Base-by-base conservation (phyloP, 176 grass and related monocot species). In the Triticum urartu region DNA sequence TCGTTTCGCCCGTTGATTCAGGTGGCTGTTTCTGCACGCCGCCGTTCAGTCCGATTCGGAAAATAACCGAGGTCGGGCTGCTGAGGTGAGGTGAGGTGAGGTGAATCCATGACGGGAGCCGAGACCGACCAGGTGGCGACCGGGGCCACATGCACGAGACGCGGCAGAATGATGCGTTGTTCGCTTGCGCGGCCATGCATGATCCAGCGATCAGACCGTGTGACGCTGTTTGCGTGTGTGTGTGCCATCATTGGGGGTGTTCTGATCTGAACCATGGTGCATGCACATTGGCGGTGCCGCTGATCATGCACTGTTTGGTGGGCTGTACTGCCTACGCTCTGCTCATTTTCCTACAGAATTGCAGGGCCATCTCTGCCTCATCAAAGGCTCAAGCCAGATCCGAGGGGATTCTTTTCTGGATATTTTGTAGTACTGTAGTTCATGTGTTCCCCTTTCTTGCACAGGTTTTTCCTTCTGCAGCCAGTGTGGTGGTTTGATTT, bases 201-300 rank as follows among this genome's bases (percentile, higher is more conserved):
- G 87, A 58, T 80, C 56, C 32, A 79, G 45, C 30, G 64, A 85
- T 85, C 80, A 58, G 4, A 56, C 2, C 40, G 6, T 65, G 40
- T 60, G 11, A 74, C n/a, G 69, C 21, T 83, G 52, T 32, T 30
- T 30, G 26, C 26, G 66, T 84, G 79, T 72, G 56, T 45, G 28
- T 32, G 81, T 65, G 28, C n/a, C 65, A 75, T 66, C 61, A 33
- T 81, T 81, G 58, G 43, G 22, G 68, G 24, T 11, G 60, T 77
- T 75, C 63, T 68, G 64, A 78, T 75, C 63, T 59, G 75, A 78
- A 28, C 45, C 14, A 73, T 64, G 33, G 26, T 21, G 64, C 48
- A 52, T 52, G 48, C 48, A 52, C 28, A 38, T 40, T 64, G 68
- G 32, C 20, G 79, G 13, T 40, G 40, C 1, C 58, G 72, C 40